These are phyloP conservation scores for Kluyveromyces starmeri DNA, from an alignment of 805 yeast species.

Conservation along the genomic window DNA sequence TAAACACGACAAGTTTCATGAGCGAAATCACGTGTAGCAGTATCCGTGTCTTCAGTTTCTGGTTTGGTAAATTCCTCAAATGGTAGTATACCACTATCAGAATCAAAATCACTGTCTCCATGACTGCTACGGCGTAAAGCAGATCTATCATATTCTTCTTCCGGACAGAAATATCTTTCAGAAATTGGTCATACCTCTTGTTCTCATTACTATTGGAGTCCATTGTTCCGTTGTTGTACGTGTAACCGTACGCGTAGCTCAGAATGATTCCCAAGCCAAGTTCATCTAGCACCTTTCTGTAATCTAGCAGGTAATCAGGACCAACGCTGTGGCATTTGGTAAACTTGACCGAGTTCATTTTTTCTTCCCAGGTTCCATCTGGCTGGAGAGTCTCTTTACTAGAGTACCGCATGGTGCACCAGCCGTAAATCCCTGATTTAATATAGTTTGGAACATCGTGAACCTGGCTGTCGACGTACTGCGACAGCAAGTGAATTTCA, in stretches of 20 bases:
- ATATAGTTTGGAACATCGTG: constrained; percentile 21
- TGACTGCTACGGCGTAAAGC: constrained; percentile 11
- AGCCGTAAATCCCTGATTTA: constrained; percentile 18
- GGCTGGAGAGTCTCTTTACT: not conserved
- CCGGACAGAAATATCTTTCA: constrained; percentile 7
- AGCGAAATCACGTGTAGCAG: constrained; percentile 20
- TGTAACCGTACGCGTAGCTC: constrained; percentile 22
- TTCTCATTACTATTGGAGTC: constrained; percentile 1
- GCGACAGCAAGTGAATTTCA: constrained; percentile 21
- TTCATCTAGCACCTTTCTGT: constrained; percentile 17
- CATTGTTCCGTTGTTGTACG: constrained; percentile 3
- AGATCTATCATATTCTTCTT: constrained; percentile 15
- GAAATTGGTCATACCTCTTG: constrained; percentile 10
- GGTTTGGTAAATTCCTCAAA: constrained; percentile 19
- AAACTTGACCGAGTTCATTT: constrained; percentile 10
- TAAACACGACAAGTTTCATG: constrained; percentile 15
- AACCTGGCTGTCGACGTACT: constrained; percentile 21
- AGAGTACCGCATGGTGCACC: constrained; percentile 16
- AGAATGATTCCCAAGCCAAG: constrained; percentile 23
- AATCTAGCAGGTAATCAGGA: constrained; percentile 20
- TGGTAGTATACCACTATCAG: constrained; percentile 21
- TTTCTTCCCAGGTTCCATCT: not conserved
- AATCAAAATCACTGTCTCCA: constrained; percentile 10
- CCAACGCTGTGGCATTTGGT: constrained; percentile 14
- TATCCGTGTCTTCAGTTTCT: constrained; percentile 14